Evolutionary conservation across 352 stramenopile species (phyloP).

Genomic region (Phytophthora constricta): DNA sequence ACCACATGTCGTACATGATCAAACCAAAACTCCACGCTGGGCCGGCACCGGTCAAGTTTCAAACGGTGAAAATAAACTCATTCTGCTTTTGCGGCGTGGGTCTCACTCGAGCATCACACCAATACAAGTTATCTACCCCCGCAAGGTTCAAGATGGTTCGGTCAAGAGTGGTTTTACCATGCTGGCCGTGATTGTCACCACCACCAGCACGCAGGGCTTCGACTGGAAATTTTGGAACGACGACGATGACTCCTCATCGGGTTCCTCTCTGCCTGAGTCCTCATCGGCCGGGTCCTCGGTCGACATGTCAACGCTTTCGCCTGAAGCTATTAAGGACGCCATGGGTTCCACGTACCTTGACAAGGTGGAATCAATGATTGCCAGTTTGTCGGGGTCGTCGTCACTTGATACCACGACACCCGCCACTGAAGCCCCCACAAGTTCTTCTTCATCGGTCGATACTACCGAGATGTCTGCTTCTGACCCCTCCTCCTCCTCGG

Average conservation of each 20-base stretch:
- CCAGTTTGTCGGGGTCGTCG: background rate
- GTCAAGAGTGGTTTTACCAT: conserved; percentile 15
- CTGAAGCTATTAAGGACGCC: conserved; percentile 26
- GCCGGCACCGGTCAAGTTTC: background rate
- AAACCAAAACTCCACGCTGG: conserved; percentile 10
- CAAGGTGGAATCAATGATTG: conserved; percentile 24
- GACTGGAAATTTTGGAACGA: conserved; percentile 44
- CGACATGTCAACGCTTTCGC: conserved; percentile 22
- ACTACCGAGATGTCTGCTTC: background rate
- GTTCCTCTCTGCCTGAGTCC: no score
- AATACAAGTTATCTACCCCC: conserved; percentile 11
- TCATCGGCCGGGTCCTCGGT: no score
- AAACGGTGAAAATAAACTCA: conserved; percentile 17
- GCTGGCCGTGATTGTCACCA: conserved; percentile 16
- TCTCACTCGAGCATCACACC: conserved; percentile 13
- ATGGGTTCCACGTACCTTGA: conserved; percentile 43
- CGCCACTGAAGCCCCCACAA: background rate
- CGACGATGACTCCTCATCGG: conserved; percentile 23
- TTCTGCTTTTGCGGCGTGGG: conserved; percentile 36
- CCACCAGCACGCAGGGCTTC: conserved; percentile 33
- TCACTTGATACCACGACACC: background rate
- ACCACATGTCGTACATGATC: conserved; percentile 12
- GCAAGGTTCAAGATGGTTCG: conserved; percentile 29
- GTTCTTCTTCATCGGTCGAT: background rate
- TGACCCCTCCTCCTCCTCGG: background rate